Conservation (phyloP, 2,329 filamentous ascomycete species). For the Cordyceps cateniannulata region DNA sequence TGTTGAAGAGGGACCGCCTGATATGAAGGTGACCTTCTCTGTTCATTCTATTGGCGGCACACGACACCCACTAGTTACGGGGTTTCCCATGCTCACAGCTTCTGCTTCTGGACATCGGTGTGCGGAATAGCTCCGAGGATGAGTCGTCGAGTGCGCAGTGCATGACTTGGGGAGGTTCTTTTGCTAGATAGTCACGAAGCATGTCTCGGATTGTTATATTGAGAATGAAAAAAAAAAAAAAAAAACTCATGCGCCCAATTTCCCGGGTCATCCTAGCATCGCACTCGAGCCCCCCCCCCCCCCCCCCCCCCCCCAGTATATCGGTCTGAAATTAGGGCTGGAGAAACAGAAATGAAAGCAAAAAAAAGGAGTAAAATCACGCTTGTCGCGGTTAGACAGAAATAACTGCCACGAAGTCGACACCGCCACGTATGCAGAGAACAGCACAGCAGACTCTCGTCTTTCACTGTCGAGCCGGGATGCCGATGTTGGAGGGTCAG, state of each 20-base stretch:
- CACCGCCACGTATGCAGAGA: background rate
- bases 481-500: constrained; percentile 7
- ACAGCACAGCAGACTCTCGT: background rate
- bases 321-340: background rate
- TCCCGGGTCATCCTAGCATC: background rate
- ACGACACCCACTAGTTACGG: background rate
- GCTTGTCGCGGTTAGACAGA: background rate
- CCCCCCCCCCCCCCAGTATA: background rate
- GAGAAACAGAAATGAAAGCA: background rate
- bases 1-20: too few species aligned
- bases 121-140: background rate
- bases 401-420: background rate
- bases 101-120: background rate
- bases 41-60: background rate
- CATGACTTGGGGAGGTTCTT: background rate
- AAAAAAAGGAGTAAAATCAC: background rate
- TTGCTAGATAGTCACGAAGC: too few species aligned
- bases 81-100: background rate
- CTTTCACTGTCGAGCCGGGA: background rate
- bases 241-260: background rate
- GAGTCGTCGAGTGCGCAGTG: background rate
- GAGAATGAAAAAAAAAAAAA: background rate
- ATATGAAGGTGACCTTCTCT: too few species aligned
- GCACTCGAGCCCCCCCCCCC: background rate
- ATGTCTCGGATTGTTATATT: constrained; percentile 3